A percentile compares a stretch with the other conserved stretches of the same genome.
phyloP scores from a whole-genome alignment of 2,329 filamentous ascomycete genomes.

The Microdochium paspali region DNA sequence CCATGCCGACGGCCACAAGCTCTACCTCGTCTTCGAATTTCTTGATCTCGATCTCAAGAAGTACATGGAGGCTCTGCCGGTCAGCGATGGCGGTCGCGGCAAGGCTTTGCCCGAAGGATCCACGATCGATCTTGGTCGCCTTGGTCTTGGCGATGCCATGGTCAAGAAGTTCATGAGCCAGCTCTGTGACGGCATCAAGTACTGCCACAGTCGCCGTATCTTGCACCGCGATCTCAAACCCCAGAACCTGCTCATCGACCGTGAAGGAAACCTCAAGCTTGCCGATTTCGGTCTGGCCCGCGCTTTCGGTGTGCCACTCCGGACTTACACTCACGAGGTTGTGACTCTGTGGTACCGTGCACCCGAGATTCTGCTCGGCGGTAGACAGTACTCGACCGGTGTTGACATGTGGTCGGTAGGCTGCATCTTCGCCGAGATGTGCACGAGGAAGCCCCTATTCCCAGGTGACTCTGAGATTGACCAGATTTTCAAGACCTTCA shows the following conservation, averaged over 20 bases:
- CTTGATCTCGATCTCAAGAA: constrained; percentile 89
- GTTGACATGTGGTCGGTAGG: constrained; percentile 96
- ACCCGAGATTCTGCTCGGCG: constrained; percentile 83
- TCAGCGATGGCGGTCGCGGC: constrained; percentile 74
- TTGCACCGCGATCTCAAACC: constrained; percentile 85
- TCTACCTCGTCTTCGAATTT: constrained; percentile 89
- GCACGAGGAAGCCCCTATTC: constrained; percentile 85
- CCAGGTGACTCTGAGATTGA: constrained; percentile 90
- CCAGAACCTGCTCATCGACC: constrained; percentile 80
- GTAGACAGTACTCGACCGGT: constrained; percentile 85
- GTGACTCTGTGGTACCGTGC: constrained; percentile 91
- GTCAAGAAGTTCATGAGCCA: constrained; percentile 92
- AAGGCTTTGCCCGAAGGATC: constrained; percentile 77
- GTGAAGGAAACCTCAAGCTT: constrained; percentile 80
- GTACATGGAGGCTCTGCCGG: constrained; percentile 86
- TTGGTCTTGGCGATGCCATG: constrained; percentile 70
- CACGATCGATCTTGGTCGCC: constrained; percentile 48
- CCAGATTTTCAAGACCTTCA: constrained; percentile 92
- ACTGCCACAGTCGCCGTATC: constrained; percentile 82
- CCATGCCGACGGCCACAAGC: constrained; percentile 87
- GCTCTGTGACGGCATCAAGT: constrained; percentile 72
- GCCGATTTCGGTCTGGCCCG: constrained; percentile 84
- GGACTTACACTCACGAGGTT: constrained; percentile 92
- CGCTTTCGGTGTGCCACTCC: constrained; percentile 82
- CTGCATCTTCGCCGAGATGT: constrained; percentile 96